These are phyloP conservation scores for Cutaneotrichosporon curvatum DNA, from an alignment of 1,284 basidiomycete genomes.

Conservation along the genomic window DNA sequence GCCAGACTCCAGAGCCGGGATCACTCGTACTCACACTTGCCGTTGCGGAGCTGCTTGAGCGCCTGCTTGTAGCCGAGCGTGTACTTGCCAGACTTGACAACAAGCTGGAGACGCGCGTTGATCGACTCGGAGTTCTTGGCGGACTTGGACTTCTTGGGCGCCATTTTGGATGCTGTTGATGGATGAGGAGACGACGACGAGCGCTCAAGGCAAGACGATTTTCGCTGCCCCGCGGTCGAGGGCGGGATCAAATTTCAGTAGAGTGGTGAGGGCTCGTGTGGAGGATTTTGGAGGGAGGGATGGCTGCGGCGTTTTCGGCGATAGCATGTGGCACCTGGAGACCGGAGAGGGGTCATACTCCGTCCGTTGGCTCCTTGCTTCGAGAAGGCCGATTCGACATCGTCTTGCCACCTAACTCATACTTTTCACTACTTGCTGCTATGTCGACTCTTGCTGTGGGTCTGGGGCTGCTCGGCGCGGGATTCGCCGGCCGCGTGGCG, in stretches of 20 bases:
- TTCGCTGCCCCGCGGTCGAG: too few relatives aligned
- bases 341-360: too few relatives aligned
- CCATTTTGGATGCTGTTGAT: conserved; percentile 54
- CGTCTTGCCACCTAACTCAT: too few relatives aligned
- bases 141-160: conserved; percentile 88
- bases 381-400: too few relatives aligned
- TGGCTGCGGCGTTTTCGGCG: too few relatives aligned
- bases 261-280: too few relatives aligned
- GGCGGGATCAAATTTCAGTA: too few relatives aligned
- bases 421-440: neutral
- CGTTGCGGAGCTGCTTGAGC: conserved; percentile 95
- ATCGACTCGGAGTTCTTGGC: conserved; percentile 90
- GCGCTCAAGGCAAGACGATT: too few relatives aligned
- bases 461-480: conserved; percentile 70
- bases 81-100: conserved; percentile 87
- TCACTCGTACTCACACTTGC: conserved; percentile 71
- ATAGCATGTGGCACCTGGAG: too few relatives aligned
- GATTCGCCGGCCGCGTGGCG: conserved; percentile 63
- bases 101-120: conserved; percentile 88
- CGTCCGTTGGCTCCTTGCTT: too few relatives aligned
- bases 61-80: conserved; percentile 92
- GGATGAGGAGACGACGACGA: neutral
- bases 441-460: conserved; percentile 55
- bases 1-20: conserved; percentile 50
- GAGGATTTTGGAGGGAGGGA: too few relatives aligned